These are phyloP conservation scores for Hibiscus mutabilis DNA, from an alignment of 345 rosid species.

Conservation along the genomic window DNA sequence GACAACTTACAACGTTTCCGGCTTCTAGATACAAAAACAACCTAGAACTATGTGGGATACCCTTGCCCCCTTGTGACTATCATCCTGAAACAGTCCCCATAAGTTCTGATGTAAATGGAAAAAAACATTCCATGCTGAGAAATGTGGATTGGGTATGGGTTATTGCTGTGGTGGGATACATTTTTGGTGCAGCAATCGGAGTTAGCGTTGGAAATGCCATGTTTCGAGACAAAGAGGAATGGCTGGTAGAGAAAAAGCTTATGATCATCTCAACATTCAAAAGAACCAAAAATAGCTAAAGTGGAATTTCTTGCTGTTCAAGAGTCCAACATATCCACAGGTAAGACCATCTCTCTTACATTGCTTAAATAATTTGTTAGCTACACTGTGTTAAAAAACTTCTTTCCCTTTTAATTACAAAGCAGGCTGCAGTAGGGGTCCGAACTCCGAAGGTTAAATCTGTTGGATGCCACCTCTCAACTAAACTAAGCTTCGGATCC, in stretches of 20 bases:
- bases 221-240: conserved; percentile 2
- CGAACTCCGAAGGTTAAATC: no score
- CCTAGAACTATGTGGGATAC: conserved; percentile 72
- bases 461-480: neutral
- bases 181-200: neutral
- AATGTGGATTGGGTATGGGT: neutral
- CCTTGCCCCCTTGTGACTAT: conserved; percentile 51
- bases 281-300: neutral
- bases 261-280: neutral
- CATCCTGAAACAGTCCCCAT: neutral
- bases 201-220: neutral
- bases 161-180: neutral
- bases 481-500: neutral
- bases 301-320: neutral
- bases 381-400: no score
- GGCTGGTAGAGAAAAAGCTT: neutral
- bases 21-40: conserved; percentile 68
- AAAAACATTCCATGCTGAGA: neutral
- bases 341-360: neutral
- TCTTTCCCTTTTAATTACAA: no score
- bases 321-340: neutral
- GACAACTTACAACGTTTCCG: conserved; percentile 81
- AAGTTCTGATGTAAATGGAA: neutral
- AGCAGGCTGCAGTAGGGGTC: no score
- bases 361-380: neutral